Base-by-base conservation (phyloP, 179 eudicot genomes). In the Beta lomatogona region DNA sequence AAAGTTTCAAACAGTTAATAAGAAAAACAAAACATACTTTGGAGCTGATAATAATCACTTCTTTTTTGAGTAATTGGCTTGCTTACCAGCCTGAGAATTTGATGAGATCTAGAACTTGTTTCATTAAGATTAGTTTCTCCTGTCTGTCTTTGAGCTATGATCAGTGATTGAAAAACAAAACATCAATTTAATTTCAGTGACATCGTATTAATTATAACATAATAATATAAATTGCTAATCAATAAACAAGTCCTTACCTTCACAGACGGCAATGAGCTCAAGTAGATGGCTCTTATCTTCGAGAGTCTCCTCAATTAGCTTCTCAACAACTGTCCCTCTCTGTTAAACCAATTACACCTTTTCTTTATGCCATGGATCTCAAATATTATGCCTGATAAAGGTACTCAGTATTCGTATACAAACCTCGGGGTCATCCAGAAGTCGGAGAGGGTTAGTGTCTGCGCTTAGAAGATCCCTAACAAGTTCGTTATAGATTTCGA, bases 371-470 rank as follows among this genome's bases (percentile, higher is more conserved):
- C 4, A 36, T 36, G 4, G 11, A 48, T 48, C 53, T 48, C 53
- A 48, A 5, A 48, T 48, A 48, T 48, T 48, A 48, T 48, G 53
- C 53, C 53, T 48, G 8, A 3, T 3, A 48, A 48, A 48, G 7
- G 7, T 6, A 48, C 8, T 1, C 4, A 11, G 53, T 63, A 28
- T 3, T 59, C 52, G 31, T 60, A 36, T 16, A 76, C 79, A 45
- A 52, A 94, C 98, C 95, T 94, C 98, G 18, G 97, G 97, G 79
- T 93, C 97, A 88, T 94, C 98, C 63, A 94, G 91, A 79, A 93
- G 94, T 84, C 98, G 88, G 44, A 93, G 97, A 67, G 92, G 94
- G 52, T 88, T 88, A 71, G 82, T 74, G 21, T 94, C 98, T 41
- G 81, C 8, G 21, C 88, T 84, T 65, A 94, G 91, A 71, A 94